Base-by-base conservation (phyloP, 169 alveolate species). In the Plasmodium knowlesi region DNA sequence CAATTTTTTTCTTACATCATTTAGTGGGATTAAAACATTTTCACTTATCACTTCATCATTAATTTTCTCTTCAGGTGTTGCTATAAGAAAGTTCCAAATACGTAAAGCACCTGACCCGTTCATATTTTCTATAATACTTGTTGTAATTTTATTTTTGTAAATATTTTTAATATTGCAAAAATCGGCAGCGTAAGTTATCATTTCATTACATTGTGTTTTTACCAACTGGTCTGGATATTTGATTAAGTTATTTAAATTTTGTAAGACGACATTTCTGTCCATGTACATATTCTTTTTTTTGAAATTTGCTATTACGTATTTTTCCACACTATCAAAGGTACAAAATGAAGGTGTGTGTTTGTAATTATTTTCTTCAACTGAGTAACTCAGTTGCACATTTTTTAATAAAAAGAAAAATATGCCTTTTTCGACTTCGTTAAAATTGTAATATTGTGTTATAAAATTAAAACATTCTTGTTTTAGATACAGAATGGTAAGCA, bases 21-120 rank as follows among this genome's bases (percentile, higher is more conserved):
- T 78, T 61, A 88, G 50, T 39, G 94, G 94, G 12, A 88, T 88
- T 88, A 88, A 53, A 4, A 88, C 94, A 78, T 88, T 54, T 88
- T 88, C 94, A 88, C 94, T 88, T 16, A 88, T 88, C 10, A 78
- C n/a, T 76, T 88, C 94, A 57, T 88, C 94, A 78, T 88, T 88
- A 5, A 57, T 39, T 78, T 88, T 88, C 25, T 88, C 61, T 10
- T 70, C 79, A 8, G 94, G 84, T 34, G 81, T 50, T 5, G 82
- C n/a, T 10, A 50, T 32, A 5, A 88, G 82, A 61, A 57, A 88
- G 9, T 61, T 88, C 94, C 94, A 88, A 25, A 88, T 88, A 22
- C 94, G 57, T 25, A 88, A 34, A 34, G 89, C 86, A 9, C 82
- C 84, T 34, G 46, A 32, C 25, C 89, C 94, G 41, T 39, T 88